phyloP scores from a whole-genome alignment of 768 basidiomycete species.

The Suillus clintonianus region DNA sequence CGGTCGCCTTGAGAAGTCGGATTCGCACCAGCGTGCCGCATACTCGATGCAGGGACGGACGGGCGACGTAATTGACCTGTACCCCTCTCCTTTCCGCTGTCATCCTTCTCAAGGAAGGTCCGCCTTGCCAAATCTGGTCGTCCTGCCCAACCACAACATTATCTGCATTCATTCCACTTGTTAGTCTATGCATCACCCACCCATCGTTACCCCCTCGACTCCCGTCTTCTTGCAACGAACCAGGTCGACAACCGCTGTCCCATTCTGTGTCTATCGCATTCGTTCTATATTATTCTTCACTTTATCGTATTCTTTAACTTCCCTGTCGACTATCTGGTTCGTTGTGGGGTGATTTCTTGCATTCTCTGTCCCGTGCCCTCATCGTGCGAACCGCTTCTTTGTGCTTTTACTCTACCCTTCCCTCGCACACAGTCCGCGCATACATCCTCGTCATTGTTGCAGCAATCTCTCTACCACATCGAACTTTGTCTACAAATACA shows the following conservation, averaged over 20 bases:
- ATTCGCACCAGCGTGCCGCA: constrained; percentile 19
- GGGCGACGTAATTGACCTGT: constrained; percentile 1
- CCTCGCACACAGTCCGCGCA: constrained; percentile 30
- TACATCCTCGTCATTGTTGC: constrained; percentile 46
- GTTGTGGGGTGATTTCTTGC: constrained; percentile 36
- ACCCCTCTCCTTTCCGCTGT: constrained; percentile 5
- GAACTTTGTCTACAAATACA: constrained; percentile 41
- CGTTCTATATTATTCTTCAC: constrained; percentile 83
- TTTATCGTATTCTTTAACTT: constrained; percentile 60
- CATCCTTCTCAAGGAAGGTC: constrained; percentile 15
- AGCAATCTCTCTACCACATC: constrained; percentile 40
- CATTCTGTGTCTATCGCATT: constrained; percentile 48
- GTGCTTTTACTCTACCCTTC: constrained; percentile 25
- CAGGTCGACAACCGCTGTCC: constrained; percentile 52
- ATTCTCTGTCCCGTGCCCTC: constrained; percentile 10
- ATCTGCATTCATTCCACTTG: constrained; percentile 45
- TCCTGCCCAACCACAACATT: constrained; percentile 33
- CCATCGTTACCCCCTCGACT: constrained; percentile 45
- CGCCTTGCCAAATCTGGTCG: constrained; percentile 14
- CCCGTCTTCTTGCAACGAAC: constrained; percentile 48
- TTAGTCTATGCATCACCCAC: constrained; percentile 60
- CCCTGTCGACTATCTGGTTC: constrained; percentile 37
- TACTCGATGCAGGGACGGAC: constrained; percentile 15
- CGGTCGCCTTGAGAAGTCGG: constrained; percentile 8
- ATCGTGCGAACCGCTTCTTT: constrained; percentile 12